Evolutionary conservation across 129 eudicot species (phyloP).

Genomic region (Escallonia rubra): DNA sequence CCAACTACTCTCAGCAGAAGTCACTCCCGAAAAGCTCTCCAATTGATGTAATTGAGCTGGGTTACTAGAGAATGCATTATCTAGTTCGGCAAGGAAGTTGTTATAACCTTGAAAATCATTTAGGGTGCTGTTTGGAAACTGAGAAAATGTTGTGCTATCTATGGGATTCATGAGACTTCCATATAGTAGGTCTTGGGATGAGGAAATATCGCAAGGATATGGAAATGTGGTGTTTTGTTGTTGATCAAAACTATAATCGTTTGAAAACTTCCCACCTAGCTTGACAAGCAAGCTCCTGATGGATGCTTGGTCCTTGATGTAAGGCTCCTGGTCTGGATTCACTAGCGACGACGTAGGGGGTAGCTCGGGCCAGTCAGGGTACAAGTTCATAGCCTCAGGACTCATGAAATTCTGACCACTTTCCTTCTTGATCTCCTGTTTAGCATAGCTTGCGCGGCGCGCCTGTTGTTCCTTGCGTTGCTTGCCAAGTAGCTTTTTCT

Average conservation of each 20-base stretch:
- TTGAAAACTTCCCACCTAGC: slow-evolving; percentile 10
- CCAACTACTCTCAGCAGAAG: slow-evolving; percentile 24
- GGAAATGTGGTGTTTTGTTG: background rate
- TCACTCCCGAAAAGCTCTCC: slow-evolving; percentile 23
- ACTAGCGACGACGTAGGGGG: slow-evolving; percentile 21
- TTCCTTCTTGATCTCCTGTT: slow-evolving; percentile 48
- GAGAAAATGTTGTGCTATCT: background rate
- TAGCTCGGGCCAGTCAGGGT: slow-evolving; percentile 41
- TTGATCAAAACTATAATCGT: background rate
- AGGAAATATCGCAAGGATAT: slow-evolving; percentile 25
- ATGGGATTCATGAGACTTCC: background rate
- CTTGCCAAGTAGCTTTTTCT: slow-evolving; percentile 73
- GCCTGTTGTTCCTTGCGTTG: slow-evolving; percentile 58
- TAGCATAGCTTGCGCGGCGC: slow-evolving; percentile 20
- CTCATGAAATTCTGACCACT: slow-evolving; percentile 20
- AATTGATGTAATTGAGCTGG: slow-evolving; percentile 26
- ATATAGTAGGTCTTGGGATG: slow-evolving; percentile 26
- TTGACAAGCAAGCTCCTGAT: slow-evolving; percentile 18
- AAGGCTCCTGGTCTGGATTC: slow-evolving; percentile 20
- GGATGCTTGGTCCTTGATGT: slow-evolving; percentile 32
- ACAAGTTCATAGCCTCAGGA: slow-evolving; percentile 26
- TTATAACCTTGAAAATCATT: slow-evolving; percentile 23
- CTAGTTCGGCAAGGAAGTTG: slow-evolving; percentile 29
- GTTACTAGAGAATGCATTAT: slow-evolving; percentile 21
- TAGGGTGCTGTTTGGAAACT: slow-evolving; percentile 11